phyloP scores from a whole-genome alignment of 345 rosid genomes.

The Dimocarpus longan region DNA sequence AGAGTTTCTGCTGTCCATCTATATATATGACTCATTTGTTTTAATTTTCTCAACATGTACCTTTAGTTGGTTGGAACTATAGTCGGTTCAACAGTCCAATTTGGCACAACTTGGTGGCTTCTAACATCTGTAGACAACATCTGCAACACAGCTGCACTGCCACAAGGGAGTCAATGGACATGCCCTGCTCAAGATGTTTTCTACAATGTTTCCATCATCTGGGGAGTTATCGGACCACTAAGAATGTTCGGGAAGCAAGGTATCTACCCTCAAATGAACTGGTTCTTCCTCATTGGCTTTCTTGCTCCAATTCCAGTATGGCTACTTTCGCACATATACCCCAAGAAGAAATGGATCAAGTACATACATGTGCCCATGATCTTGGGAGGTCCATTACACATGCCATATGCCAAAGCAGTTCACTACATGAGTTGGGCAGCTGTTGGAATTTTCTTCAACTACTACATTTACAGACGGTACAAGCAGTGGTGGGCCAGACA shows the following conservation, averaged over 20 bases:
- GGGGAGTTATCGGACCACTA: conserved; percentile 80
- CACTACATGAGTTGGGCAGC: conserved; percentile 54
- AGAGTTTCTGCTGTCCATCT: neutral
- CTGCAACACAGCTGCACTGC: conserved; percentile 50
- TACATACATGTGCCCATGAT: conserved; percentile 63
- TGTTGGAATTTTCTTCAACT: conserved; percentile 70
- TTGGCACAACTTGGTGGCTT: conserved; percentile 77
- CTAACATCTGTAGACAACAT: conserved; percentile 55
- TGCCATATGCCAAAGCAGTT: conserved; percentile 69
- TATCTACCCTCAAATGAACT: conserved; percentile 56
- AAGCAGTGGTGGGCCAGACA: conserved; percentile 78
- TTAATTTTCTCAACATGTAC: neutral
- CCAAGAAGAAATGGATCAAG: conserved; percentile 62
- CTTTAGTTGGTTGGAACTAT: conserved; percentile 60
- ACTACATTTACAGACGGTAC: conserved; percentile 51
- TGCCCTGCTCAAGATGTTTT: conserved; percentile 70
- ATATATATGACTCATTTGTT: neutral
- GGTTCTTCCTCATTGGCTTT: conserved; percentile 75
- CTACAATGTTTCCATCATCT: conserved; percentile 77
- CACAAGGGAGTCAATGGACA: conserved; percentile 80
- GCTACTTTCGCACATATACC: conserved; percentile 52
- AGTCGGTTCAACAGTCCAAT: conserved; percentile 57
- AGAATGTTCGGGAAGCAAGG: conserved; percentile 66
- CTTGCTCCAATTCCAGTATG: conserved; percentile 70
- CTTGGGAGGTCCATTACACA: conserved; percentile 38